Evolutionary conservation across 2,329 filamentous ascomycete genomes (phyloP), one percentile per base, ranked within the genome.

Genomic region (Penicillium oxalicum): DNA sequence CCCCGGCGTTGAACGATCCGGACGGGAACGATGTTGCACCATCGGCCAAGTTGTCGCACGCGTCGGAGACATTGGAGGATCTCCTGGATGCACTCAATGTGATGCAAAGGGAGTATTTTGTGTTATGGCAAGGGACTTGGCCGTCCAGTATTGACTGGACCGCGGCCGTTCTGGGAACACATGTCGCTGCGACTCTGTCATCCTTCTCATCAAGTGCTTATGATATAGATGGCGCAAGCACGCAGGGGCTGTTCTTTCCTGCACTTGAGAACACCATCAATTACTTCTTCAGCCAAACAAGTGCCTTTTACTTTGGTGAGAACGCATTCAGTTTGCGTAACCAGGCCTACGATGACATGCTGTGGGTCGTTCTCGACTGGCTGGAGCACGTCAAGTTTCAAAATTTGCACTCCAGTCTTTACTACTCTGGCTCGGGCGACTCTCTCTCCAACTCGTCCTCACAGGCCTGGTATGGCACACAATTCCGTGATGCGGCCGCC

Each of bases 341-440:
- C 48, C 76, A 93, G 74, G 91, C 91, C 0, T 95, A 85, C 65
- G 91, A 96, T 63, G 91, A 97, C 66, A 95, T 95, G 73, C 79
- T 95, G 2, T 97, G 91, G 91, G 89, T 96, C 1, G 89, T 94
- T 2, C 77, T 97, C 34, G 88, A 86, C 53, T 96, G 91, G 91
- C 73, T 96, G 45, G 88, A 95, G 64, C 81, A 81, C 42, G 79
- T 90, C 54, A 83, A 86, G 56, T 90, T 95, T 62, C 80, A 91
- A 44, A 73, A 82, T 29, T 71, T 78, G n/a, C 88, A 94, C 63
- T 81, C 80, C 2, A 69, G 74, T 2, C 65, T 82, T 13, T 83
- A 88, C 64, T 87, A 84, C 59, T 51, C 58, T 12, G 49, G 56
- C 11, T 52, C 55, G 27, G 59, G 57, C 9, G 49, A 57, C 13